phyloP scores from a whole-genome alignment of 208 protist species.

The Phytomonas sp. region DNA sequence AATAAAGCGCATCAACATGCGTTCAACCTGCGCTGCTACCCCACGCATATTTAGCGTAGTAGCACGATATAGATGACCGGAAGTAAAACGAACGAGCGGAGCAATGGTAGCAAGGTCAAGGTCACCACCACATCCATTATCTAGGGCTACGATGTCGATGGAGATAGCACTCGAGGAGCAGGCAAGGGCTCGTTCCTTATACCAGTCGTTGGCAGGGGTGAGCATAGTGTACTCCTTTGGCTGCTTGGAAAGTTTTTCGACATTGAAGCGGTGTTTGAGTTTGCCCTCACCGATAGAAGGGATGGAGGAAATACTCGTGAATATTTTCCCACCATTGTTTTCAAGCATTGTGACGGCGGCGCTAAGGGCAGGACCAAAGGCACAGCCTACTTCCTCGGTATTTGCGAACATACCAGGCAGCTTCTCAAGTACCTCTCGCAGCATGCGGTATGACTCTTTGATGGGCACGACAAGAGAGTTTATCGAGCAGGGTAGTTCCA shows the following conservation, averaged over 20 bases:
- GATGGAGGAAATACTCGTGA: constrained; percentile 77
- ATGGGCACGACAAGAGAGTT: constrained; percentile 74
- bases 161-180: constrained; percentile 88
- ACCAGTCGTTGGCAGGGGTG: constrained; percentile 90
- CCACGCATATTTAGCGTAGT: constrained; percentile 49
- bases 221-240: constrained; percentile 83
- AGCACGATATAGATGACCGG: constrained; percentile 58
- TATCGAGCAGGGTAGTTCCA: constrained; percentile 70
- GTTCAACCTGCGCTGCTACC: constrained; percentile 53
- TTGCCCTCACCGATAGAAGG: constrained; percentile 86
- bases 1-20: constrained; percentile 78
- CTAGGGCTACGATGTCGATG: constrained; percentile 85
- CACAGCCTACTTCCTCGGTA: constrained; percentile 82
- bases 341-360: constrained; percentile 85
- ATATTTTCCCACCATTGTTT: constrained; percentile 90
- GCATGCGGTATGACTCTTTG: constrained; percentile 54
- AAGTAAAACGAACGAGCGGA: constrained; percentile 72
- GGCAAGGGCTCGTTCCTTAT: constrained; percentile 92
- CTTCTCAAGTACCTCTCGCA: constrained; percentile 66
- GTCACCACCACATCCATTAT: constrained; percentile 30
- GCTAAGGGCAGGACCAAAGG: constrained; percentile 88
- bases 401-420: constrained; percentile 47
- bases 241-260: constrained; percentile 58
- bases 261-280: constrained; percentile 82
- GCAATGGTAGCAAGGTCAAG: constrained; percentile 89